These are phyloP conservation scores for Ormosia emarginata DNA, from an alignment of 306 rosid species.

Conservation along the genomic window DNA sequence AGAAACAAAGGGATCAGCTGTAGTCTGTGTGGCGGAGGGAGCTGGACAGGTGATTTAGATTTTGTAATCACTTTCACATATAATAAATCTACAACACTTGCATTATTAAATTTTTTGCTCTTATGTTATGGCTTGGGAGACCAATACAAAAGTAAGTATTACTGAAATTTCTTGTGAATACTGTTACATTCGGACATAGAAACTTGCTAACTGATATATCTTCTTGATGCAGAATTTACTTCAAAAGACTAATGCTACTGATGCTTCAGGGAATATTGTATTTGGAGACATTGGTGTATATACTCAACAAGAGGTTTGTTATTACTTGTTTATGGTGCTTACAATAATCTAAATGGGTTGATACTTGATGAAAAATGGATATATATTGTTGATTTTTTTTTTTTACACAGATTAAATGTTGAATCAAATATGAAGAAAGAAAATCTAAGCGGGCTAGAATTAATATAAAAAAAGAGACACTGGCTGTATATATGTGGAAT, in stretches of 20 bases:
- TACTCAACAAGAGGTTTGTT: slow-evolving; percentile 86
- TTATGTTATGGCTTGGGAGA: background rate
- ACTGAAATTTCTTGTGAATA: background rate
- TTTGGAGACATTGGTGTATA: slow-evolving; percentile 81
- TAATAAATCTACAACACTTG: background rate
- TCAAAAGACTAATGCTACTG: slow-evolving; percentile 79
- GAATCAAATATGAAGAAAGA: background rate
- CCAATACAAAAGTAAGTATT: background rate
- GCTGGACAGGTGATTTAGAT: slow-evolving; percentile 83
- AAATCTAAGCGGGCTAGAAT: background rate
- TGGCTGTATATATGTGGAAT: background rate
- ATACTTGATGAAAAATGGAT: slow-evolving; percentile 1
- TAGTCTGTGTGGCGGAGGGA: slow-evolving; percentile 92
- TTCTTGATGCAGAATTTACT: slow-evolving; percentile 68
- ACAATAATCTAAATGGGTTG: slow-evolving; percentile 5
- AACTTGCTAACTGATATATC: slow-evolving; percentile 7
- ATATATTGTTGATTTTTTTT: background rate
- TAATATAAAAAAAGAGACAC: background rate
- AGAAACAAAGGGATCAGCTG: slow-evolving; percentile 92
- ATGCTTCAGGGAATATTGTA: slow-evolving; percentile 83
- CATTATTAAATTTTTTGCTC: background rate
- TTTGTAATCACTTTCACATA: background rate
- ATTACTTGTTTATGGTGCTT: slow-evolving; percentile 13
- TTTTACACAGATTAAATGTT: background rate
- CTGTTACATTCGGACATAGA: background rate